phyloP scores from a whole-genome alignment of 2,329 filamentous ascomycete genomes.

The Davidsoniella eucalypti region DNA sequence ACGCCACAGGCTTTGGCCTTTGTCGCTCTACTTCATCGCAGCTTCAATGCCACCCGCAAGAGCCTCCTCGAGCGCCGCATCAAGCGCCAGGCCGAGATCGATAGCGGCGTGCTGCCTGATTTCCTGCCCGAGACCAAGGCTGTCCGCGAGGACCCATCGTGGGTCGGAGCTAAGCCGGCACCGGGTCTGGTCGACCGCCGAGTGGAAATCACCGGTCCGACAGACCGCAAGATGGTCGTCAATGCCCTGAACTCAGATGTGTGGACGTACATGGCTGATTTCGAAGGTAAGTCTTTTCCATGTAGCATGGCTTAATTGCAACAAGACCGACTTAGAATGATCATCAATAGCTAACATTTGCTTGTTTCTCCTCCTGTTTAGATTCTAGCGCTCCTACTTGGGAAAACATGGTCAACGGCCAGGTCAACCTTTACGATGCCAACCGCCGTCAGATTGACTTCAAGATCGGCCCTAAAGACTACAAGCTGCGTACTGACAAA shows the following conservation, averaged over 20 bases:
- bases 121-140: slow-evolving; percentile 92
- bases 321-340: background rate
- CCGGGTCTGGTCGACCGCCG: slow-evolving; percentile 85
- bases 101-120: slow-evolving; percentile 75
- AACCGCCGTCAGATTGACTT: slow-evolving; percentile 91
- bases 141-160: slow-evolving; percentile 84
- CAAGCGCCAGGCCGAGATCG: slow-evolving; percentile 78
- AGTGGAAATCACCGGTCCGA: slow-evolving; percentile 93
- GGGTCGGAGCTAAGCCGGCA: slow-evolving; percentile 82
- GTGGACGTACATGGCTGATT: slow-evolving; percentile 99
- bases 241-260: slow-evolving; percentile 93
- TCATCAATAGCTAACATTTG: background rate
- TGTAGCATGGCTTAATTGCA: background rate
- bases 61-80: slow-evolving; percentile 72
- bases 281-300: slow-evolving; percentile 53
- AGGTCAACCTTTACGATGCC: slow-evolving; percentile 94
- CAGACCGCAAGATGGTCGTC: slow-evolving; percentile 97
- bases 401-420: slow-evolving; percentile 98
- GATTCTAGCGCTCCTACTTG: slow-evolving; percentile 92
- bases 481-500: slow-evolving; percentile 88
- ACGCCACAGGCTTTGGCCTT: slow-evolving; percentile 82
- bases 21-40: slow-evolving; percentile 83
- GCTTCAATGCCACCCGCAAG: slow-evolving; percentile 84
- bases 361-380: slow-evolving; percentile 21
- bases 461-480: slow-evolving; percentile 87